A percentile compares a stretch with the other conserved stretches of the same genome.
phyloP scores from a whole-genome alignment of 2,329 filamentous ascomycete genomes.

The Aspergillus piperis region DNA sequence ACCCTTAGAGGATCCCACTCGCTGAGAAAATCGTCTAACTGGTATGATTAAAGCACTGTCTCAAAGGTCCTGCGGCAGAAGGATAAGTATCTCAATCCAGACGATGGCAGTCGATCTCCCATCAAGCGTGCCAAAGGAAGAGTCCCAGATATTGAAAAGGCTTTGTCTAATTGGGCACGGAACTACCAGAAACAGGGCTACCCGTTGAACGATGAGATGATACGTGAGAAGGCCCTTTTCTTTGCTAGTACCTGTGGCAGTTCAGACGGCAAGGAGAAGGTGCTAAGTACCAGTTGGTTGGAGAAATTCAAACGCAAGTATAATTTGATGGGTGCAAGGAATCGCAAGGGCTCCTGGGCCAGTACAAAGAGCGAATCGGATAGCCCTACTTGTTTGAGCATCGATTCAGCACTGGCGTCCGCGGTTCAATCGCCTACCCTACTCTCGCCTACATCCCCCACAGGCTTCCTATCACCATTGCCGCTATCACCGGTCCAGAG shows the following conservation, averaged over 20 bases:
- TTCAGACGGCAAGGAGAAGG: constrained; percentile 70
- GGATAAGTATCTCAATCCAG: constrained; percentile 86
- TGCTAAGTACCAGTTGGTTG: constrained; percentile 76
- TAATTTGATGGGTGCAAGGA: constrained; percentile 57
- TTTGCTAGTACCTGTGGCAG: constrained; percentile 75
- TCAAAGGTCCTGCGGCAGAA: constrained; percentile 94
- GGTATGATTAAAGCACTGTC: constrained; percentile 70
- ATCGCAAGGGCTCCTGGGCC: constrained; percentile 52
- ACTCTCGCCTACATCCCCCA: constrained; percentile 73
- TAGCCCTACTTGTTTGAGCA: constrained; percentile 59
- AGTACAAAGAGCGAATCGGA: constrained; percentile 66
- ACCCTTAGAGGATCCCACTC: constrained; percentile 3
- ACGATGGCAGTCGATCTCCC: constrained; percentile 76
- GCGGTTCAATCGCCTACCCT: constrained; percentile 64
- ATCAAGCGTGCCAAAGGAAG: constrained; percentile 82
- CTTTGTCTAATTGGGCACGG: constrained; percentile 81
- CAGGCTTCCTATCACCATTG: constrained; percentile 65
- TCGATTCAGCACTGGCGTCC: constrained; percentile 56
- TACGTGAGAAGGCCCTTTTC: constrained; percentile 78
- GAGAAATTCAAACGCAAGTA: constrained; percentile 96
- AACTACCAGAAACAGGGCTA: constrained; percentile 77
- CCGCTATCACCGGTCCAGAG: constrained; percentile 69
- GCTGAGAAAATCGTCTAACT: constrained; percentile 11
- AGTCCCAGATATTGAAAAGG: constrained; percentile 86
- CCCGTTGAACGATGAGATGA: constrained; percentile 74